Evolutionary conservation across 176 grass and related monocot species (phyloP).

Genomic region (Zoysia pacifica): DNA sequence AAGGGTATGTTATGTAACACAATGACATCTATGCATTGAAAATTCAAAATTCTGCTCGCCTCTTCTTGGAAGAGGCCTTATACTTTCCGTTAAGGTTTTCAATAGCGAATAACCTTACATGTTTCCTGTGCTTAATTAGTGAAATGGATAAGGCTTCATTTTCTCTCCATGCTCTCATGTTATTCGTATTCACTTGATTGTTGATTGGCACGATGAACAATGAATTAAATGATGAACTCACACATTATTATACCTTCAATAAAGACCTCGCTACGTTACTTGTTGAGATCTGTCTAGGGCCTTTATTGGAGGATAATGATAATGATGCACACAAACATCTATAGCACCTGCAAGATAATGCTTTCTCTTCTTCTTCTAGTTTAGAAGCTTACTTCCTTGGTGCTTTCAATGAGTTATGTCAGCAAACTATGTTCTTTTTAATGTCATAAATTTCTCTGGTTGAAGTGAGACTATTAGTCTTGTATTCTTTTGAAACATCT

Average conservation of each 20-base stretch:
- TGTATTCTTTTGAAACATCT: neutral
- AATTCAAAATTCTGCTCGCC: constrained; percentile 4
- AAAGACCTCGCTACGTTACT: neutral
- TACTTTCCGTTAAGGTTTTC: constrained; percentile 23
- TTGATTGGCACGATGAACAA: neutral
- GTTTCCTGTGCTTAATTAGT: constrained; percentile 23
- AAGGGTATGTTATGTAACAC: constrained; percentile 63
- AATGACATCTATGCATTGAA: constrained; percentile 27
- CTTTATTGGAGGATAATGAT: neutral
- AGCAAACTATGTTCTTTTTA: neutral
- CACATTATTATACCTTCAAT: constrained; percentile 1
- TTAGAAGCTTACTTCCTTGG: too few species aligned
- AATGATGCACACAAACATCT: constrained; percentile 15
- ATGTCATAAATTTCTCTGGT: neutral
- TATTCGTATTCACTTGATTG: neutral
- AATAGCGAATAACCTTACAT: neutral
- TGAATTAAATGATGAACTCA: constrained; percentile 9
- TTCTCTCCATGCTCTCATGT: neutral
- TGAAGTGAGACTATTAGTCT: neutral
- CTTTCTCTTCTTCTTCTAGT: neutral
- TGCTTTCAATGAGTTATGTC: neutral
- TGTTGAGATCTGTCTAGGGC: constrained; percentile 9
- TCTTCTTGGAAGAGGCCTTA: constrained; percentile 28
- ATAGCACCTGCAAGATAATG: neutral
- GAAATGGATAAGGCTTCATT: neutral